Evolutionary conservation across 2,329 filamentous ascomycete genomes (phyloP).

Genomic region (Trichoderma sp.): DNA sequence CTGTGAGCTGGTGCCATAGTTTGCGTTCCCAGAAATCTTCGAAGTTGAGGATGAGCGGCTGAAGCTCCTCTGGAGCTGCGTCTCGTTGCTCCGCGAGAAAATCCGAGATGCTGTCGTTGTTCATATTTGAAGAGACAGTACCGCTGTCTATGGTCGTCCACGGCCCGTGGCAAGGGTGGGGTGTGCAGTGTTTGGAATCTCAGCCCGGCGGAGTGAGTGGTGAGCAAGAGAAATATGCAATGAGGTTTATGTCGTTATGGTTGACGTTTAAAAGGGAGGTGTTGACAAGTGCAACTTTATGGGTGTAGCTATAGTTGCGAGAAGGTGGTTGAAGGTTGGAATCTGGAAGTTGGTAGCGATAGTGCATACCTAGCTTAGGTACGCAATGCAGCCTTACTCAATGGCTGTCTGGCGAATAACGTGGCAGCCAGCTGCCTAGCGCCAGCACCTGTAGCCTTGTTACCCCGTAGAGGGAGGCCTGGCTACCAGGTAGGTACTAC

Average conservation of each 20-base stretch:
- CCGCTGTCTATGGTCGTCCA: not conserved
- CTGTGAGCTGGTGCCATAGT: constrained; percentile 98
- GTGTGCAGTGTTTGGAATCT: not conserved
- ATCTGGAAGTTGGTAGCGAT: not conserved
- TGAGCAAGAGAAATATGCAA: not conserved
- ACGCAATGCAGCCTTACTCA: constrained; percentile 16
- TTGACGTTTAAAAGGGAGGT: not conserved
- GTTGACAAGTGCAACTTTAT: not conserved
- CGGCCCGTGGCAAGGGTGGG: not conserved
- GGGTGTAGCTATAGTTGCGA: not conserved
- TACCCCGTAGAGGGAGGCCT: not conserved
- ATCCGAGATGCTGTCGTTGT: constrained; percentile 82
- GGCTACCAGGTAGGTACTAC: not conserved
- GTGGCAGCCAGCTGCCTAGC: constrained; percentile 22
- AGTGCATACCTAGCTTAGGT: not conserved
- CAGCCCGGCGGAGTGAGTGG: not conserved
- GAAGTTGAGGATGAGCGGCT: constrained; percentile 84
- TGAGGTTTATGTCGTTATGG: not conserved
- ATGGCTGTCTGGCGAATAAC: constrained; percentile 18
- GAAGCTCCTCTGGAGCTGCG: constrained; percentile 81
- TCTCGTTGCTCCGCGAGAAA: constrained; percentile 92
- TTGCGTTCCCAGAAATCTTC: constrained; percentile 98
- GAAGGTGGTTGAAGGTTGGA: not conserved
- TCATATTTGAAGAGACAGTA: constrained; percentile 57
- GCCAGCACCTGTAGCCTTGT: constrained; percentile 6